A percentile compares a stretch with the other conserved stretches of the same genome.
These are phyloP conservation scores for Amanita rubescens DNA, from an alignment of 768 basidiomycete genomes.

Conservation along the genomic window DNA sequence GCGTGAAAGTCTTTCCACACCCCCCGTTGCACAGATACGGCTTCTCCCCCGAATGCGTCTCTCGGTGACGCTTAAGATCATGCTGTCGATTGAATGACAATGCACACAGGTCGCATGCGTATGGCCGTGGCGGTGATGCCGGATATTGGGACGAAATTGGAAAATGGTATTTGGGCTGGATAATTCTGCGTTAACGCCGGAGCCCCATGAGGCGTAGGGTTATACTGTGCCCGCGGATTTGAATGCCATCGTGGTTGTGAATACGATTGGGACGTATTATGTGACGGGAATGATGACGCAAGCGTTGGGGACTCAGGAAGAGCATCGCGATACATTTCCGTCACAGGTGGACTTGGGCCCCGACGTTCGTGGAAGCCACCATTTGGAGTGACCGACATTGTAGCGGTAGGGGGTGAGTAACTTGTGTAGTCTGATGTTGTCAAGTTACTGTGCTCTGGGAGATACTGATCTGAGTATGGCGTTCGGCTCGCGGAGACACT, in stretches of 20 bases:
- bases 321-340: neutral
- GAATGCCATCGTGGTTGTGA: constrained; percentile 37
- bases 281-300: constrained; percentile 12
- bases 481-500: neutral
- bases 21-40: constrained; percentile 79
- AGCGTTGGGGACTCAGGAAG: neutral
- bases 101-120: constrained; percentile 65
- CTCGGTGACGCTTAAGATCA: constrained; percentile 77
- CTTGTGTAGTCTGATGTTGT: neutral
- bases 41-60: constrained; percentile 82
- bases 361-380: neutral
- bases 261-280: constrained; percentile 24
- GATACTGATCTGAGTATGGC: constrained; percentile 1
- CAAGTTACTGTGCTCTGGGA: neutral
- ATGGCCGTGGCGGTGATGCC: constrained; percentile 53
- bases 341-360: neutral
- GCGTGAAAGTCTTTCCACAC: constrained; percentile 82
- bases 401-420: neutral
- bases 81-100: constrained; percentile 83
- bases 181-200: constrained; percentile 20
- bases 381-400: neutral
- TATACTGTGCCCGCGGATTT: constrained; percentile 23
- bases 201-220: constrained; percentile 15
- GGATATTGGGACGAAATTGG: constrained; percentile 45
- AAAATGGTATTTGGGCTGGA: constrained; percentile 26